Percentiles rank a stretch among this genome's conserved stretches.
Conservation (phyloP, 176 grass and related monocot species). For the Miscanthus lutarioriparius region DNA sequence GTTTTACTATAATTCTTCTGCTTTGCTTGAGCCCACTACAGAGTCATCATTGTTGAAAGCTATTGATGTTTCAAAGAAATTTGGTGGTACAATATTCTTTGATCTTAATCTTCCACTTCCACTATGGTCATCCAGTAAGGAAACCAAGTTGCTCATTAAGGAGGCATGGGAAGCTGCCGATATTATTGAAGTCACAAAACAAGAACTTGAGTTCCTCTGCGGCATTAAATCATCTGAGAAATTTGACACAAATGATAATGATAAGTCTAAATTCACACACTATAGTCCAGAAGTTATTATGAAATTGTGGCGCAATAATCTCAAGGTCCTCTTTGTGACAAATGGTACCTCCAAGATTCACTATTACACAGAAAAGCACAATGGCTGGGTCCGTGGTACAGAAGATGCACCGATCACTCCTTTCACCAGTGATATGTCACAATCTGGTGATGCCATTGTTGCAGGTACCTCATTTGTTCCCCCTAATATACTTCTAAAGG, state of each 20-base stretch:
- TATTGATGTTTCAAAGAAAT: constrained; percentile 66
- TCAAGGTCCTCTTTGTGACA: constrained; percentile 81
- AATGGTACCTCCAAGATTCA: constrained; percentile 84
- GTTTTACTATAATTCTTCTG: constrained; percentile 88
- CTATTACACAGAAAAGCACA: constrained; percentile 70
- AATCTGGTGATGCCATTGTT: constrained; percentile 74
- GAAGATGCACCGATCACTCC: constrained; percentile 81
- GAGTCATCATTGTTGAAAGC: constrained; percentile 56
- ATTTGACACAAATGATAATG: constrained; percentile 36
- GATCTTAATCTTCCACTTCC: constrained; percentile 80
- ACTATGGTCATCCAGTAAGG: constrained; percentile 68
- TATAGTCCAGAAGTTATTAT: constrained; percentile 54
- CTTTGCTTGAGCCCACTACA: constrained; percentile 58
- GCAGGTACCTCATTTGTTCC: constrained; percentile 56
- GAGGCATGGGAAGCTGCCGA: constrained; percentile 70
- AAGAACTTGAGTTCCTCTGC: constrained; percentile 82
- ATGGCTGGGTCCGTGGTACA: constrained; percentile 62
- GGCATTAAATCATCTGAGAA: constrained; percentile 51
- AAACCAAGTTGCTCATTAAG: constrained; percentile 57
- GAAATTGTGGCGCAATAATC: constrained; percentile 72
- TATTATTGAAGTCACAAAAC: constrained; percentile 76
- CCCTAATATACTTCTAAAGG: not conserved
- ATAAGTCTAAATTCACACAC: constrained; percentile 64
- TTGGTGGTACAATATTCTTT: constrained; percentile 65
- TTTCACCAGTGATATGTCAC: constrained; percentile 77